phyloP scores from a whole-genome alignment of 2,329 filamentous ascomycete genomes.

The Fusarium sp. region DNA sequence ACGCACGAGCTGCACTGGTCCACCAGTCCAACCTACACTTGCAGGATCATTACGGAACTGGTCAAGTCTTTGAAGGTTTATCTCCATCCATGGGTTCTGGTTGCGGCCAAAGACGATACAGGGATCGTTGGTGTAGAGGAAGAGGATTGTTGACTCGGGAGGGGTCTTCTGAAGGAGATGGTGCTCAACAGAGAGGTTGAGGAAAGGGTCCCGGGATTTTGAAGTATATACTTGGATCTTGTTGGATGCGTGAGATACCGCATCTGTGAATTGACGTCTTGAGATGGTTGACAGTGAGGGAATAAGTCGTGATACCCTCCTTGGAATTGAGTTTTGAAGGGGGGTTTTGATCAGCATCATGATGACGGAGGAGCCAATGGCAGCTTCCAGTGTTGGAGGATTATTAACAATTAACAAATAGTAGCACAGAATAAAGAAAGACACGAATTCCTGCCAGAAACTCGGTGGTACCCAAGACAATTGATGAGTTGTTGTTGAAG shows the following conservation, averaged over 20 bases:
- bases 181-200: slow-evolving; percentile 96
- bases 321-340: slow-evolving; percentile 16
- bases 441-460: neutral
- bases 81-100: slow-evolving; percentile 97
- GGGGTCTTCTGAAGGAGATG: slow-evolving; percentile 82
- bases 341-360: slow-evolving; percentile 24
- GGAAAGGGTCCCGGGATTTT: slow-evolving; percentile 76
- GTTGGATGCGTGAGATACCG: slow-evolving; percentile 57
- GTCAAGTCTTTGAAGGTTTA: slow-evolving; percentile 74
- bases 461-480: neutral
- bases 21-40: slow-evolving; percentile 43
- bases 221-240: slow-evolving; percentile 78
- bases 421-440: neutral
- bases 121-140: slow-evolving; percentile 88
- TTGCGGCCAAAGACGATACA: slow-evolving; percentile 94
- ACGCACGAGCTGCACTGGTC: slow-evolving; percentile 72
- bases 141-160: slow-evolving; percentile 78
- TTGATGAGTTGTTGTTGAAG: slow-evolving; percentile 33
- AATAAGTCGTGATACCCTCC: slow-evolving; percentile 12
- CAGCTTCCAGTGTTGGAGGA: neutral
- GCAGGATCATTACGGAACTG: slow-evolving; percentile 37
- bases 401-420: slow-evolving; percentile 5
- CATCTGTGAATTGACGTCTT: slow-evolving; percentile 51
- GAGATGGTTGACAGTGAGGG: slow-evolving; percentile 20
- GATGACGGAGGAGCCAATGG: slow-evolving; percentile 3